Percentiles rank a stretch among this genome's conserved stretches.
phyloP scores from a whole-genome alignment of 257 asterid genomes.

The Striga asiatica region DNA sequence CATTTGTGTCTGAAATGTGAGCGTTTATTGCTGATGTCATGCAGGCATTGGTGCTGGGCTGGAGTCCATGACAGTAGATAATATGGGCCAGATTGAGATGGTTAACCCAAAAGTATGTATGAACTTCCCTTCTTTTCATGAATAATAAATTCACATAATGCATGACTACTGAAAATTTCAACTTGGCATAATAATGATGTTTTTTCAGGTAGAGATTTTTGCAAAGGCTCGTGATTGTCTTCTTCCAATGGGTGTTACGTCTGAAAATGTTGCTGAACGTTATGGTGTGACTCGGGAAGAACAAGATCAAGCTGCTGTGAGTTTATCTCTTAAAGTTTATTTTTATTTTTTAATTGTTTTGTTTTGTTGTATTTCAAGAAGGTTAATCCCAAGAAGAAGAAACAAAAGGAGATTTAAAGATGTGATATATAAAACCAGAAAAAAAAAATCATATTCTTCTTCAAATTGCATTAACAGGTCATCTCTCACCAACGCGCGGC shows the following conservation, averaged over 20 bases:
- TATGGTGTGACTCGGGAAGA: constrained; percentile 79
- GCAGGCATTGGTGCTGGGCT: constrained; percentile 90
- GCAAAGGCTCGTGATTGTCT: constrained; percentile 80
- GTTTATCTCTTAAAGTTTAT: no score
- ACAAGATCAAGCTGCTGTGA: constrained; percentile 91
- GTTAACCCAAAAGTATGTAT: constrained; percentile 50
- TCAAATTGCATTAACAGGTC: constrained; percentile 36
- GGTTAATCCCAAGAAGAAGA: no score
- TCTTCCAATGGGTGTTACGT: constrained; percentile 88
- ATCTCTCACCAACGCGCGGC: constrained; percentile 84
- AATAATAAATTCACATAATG: no score
- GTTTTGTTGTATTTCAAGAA: no score
- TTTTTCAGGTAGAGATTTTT: constrained; percentile 38
- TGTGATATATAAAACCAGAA: background rate
- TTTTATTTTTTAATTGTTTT: no score
- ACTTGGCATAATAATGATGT: background rate
- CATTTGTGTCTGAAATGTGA: background rate
- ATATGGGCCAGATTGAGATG: constrained; percentile 15
- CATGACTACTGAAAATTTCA: constrained; percentile 4
- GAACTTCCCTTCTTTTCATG: background rate
- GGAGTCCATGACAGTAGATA: constrained; percentile 78
- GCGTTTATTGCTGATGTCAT: background rate
- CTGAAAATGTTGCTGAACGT: constrained; percentile 84
- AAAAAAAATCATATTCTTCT: no score
- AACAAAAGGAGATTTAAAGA: no score